A percentile compares a stretch with the other conserved stretches of the same genome.
Conservation (phyloP, 2,329 filamentous ascomycete genomes). For the Aspergillus novofumigatus region DNA sequence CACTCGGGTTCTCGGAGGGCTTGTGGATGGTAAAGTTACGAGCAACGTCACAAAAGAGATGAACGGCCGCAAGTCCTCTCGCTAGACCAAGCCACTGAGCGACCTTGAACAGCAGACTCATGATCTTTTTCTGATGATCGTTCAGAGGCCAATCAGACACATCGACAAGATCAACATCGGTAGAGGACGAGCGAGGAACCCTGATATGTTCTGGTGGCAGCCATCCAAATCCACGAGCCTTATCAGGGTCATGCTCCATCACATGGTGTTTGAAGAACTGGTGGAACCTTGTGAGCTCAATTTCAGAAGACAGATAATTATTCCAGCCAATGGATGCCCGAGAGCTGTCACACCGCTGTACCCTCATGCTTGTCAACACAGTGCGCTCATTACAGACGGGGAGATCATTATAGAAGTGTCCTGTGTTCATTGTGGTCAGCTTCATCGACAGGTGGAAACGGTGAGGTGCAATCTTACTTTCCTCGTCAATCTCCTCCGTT, state of each 20-base stretch:
- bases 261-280: constrained; percentile 17
- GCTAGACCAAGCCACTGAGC: constrained; percentile 25
- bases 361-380: constrained; percentile 13
- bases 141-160: constrained; percentile 12
- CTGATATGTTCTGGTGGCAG: constrained; percentile 11
- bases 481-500: constrained; percentile 6
- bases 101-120: constrained; percentile 20
- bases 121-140: background rate
- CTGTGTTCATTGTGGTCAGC: constrained; percentile 4
- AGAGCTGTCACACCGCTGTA: constrained; percentile 18
- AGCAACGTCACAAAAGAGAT: constrained; percentile 26
- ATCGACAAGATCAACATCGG: constrained; percentile 5
- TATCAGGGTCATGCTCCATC: constrained; percentile 7
- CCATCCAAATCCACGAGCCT: constrained; percentile 16
- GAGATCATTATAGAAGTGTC: constrained; percentile 11
- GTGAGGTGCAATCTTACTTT: constrained; percentile 11
- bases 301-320: constrained; percentile 10
- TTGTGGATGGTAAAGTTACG: constrained; percentile 17
- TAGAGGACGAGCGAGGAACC: constrained; percentile 9
- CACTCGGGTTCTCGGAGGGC: constrained; percentile 1
- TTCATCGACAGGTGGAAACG: background rate
- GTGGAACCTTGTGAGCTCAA: constrained; percentile 18
- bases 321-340: constrained; percentile 16
- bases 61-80: constrained; percentile 23
- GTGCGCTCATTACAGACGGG: constrained; percentile 9